Evolutionary conservation across 768 basidiomycete species (phyloP).

Genomic region (Naematelia encephala): DNA sequence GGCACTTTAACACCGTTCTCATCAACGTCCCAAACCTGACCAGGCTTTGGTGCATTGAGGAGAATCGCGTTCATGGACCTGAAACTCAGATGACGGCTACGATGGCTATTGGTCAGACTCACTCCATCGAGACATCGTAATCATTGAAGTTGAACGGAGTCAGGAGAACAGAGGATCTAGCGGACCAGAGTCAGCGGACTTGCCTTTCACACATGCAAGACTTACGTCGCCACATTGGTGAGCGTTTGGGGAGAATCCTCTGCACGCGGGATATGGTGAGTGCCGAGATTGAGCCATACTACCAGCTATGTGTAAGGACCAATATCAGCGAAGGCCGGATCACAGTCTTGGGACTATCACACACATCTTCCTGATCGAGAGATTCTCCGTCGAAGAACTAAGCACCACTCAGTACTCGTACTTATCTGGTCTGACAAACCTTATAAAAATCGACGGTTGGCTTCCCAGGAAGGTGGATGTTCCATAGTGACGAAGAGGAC

Average conservation of each 20-base stretch:
- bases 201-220: not conserved
- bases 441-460: constrained; percentile 28
- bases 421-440: constrained; percentile 5
- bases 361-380: constrained; percentile 62
- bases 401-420: not conserved
- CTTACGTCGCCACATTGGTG: constrained; percentile 18
- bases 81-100: not conserved
- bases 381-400: constrained; percentile 45
- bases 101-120: not conserved
- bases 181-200: not conserved
- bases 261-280: constrained; percentile 64
- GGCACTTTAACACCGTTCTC: constrained; percentile 9
- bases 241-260: constrained; percentile 47
- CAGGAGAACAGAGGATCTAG: constrained; percentile 55
- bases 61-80: constrained; percentile 22
- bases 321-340: too few species aligned
- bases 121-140: constrained; percentile 61
- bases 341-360: too few species aligned
- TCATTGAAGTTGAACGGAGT: constrained; percentile 67
- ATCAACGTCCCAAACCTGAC: constrained; percentile 5
- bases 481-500: constrained; percentile 61
- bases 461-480: constrained; percentile 60
- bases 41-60: constrained; percentile 8
- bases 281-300: constrained; percentile 67
- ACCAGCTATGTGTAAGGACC: constrained; percentile 65